Percentiles rank a stretch among this genome's conserved stretches.
Evolutionary conservation across 2,329 filamentous ascomycete genomes (phyloP).

Genomic region (Colletotrichum sp.): DNA sequence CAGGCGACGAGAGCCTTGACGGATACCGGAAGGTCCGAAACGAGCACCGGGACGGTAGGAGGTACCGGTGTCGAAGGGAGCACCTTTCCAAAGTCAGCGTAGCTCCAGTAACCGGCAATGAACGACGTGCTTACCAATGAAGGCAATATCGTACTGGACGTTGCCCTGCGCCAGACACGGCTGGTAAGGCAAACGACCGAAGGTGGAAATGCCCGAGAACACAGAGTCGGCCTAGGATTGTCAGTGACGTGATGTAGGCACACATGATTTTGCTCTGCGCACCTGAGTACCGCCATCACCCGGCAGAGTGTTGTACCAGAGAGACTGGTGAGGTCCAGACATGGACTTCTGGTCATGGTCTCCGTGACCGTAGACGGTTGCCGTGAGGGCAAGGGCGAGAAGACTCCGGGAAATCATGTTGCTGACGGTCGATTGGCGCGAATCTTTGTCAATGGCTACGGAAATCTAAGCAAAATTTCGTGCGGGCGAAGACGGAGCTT

Average conservation of each 20-base stretch:
- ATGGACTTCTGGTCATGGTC: constrained; percentile 65
- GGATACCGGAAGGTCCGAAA: constrained; percentile 84
- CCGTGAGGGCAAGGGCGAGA: constrained; percentile 46
- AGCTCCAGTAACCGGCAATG: background rate
- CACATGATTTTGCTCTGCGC: constrained; percentile 20
- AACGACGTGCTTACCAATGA: constrained; percentile 63
- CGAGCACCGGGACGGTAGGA: constrained; percentile 84
- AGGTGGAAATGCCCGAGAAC: constrained; percentile 87
- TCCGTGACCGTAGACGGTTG: constrained; percentile 63
- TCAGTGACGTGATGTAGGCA: background rate
- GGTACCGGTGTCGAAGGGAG: constrained; percentile 85
- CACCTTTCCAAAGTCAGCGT: constrained; percentile 52
- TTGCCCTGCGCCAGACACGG: constrained; percentile 75
- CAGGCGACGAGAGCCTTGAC: constrained; percentile 83
- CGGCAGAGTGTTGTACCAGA: constrained; percentile 85
- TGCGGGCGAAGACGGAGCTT: background rate
- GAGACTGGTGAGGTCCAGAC: constrained; percentile 71
- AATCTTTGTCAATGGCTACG: background rate
- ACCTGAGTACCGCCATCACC: constrained; percentile 87
- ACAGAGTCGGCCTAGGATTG: constrained; percentile 76
- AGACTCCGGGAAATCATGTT: constrained; percentile 34
- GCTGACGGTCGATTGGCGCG: background rate
- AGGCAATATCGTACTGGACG: constrained; percentile 83
- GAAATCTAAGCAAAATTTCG: background rate
- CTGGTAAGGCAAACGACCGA: constrained; percentile 78